Base-by-base conservation (phyloP, 148 eudicot genomes). In the Hydrangea macrophylla region DNA sequence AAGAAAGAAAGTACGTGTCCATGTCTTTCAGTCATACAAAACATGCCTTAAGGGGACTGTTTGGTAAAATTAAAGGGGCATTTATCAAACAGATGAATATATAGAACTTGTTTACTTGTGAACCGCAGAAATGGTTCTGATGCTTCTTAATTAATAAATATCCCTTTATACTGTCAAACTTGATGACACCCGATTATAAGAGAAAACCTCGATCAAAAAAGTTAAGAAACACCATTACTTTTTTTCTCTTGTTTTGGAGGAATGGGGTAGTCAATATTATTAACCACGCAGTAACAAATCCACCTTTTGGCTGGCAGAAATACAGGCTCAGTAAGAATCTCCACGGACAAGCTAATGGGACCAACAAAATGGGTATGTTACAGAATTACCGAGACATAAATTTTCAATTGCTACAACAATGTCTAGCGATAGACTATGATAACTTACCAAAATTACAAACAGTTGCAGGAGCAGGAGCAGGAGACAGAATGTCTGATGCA, bases 251-350 rank as follows among this genome's bases (percentile, higher is more conserved):
- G 51, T 48, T n/a, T 9, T 13, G 53, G 6, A 0, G 53, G 17
- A 5, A 5, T 7, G 20, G 20, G 33, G 9, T 31, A 39, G 44
- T 70, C 50, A 28, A n/a, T 20, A 20, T 18, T 35, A 13, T 32
- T 31, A 42, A 25, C 27, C 35, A 30, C 42, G 58, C 6, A 57
- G 18, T 48, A 13, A 17, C 48, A 12, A 18, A 23, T 58, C 20
- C 48, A 24, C 44, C 40, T 74, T 78, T 72, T 62, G 56, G 39
- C 70, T 69, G 56, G 65, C 88, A 92, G 97, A 92, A 92, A 73
- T 92, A 92, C 78, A 92, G 97, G 66, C 92, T 92, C 61, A 89
- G 96, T 68, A 92, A 89, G 83, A 92, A 87, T 73, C 70, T 85
- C 55, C 87, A 89, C 53, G 90, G 90, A 40, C 97, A 92, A 65